Evolutionary conservation across 441 rosid species (phyloP).

Genomic region (Pelargonium citronellum): DNA sequence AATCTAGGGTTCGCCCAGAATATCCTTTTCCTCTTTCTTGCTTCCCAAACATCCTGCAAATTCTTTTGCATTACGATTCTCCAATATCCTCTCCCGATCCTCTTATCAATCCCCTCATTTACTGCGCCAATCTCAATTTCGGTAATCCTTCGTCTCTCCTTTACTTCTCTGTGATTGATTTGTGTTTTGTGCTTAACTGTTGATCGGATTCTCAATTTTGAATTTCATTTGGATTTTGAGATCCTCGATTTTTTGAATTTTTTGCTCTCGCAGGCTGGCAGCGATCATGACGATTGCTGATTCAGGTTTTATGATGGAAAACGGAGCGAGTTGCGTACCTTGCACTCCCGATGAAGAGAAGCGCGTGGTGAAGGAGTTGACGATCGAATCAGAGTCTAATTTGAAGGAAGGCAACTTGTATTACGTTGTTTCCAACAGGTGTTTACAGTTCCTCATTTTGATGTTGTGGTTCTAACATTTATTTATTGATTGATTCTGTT

Average conservation of each 20-base stretch:
- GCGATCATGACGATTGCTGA: constrained; percentile 45
- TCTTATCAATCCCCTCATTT: neutral
- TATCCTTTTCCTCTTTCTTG: constrained; percentile 3
- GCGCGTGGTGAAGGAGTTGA: constrained; percentile 49
- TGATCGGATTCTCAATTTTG: neutral
- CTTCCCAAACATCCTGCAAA: neutral
- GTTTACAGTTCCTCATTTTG: neutral
- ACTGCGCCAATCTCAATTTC: neutral
- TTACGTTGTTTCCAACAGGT: constrained; percentile 71
- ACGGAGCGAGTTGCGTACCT: constrained; percentile 43
- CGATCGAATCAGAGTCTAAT: constrained; percentile 44
- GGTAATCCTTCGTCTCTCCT: neutral
- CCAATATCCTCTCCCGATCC: neutral
- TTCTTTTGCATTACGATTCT: neutral
- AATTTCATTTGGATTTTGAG: neutral
- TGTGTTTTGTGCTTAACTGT: neutral
- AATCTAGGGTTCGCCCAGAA: neutral
- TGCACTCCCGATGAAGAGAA: constrained; percentile 60
- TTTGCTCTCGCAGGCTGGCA: neutral
- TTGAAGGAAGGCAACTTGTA: constrained; percentile 68
- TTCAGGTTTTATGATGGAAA: constrained; percentile 45
- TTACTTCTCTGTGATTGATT: neutral
- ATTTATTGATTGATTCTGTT: neutral
- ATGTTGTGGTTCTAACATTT: neutral
- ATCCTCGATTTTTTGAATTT: neutral